These are phyloP conservation scores for Daldinia grandis DNA, from an alignment of 495 filamentous ascomycete species.

Conservation along the genomic window DNA sequence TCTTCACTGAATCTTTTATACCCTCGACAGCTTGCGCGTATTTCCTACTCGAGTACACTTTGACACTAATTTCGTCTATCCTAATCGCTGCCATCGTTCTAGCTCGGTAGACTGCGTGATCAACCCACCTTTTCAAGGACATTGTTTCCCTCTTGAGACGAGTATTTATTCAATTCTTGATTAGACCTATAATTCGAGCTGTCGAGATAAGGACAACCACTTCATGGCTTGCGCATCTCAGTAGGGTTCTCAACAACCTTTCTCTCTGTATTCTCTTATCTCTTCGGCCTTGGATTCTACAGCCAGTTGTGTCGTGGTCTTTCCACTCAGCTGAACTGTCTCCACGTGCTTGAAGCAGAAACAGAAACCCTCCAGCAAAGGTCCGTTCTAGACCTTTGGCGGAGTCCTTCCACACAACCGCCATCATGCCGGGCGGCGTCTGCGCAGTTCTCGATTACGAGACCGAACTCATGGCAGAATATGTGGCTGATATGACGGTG, in stretches of 20 bases:
- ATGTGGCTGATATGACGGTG: conserved; percentile 90
- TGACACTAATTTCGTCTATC: conserved; percentile 1
- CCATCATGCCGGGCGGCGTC: conserved; percentile 79
- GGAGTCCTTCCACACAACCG: conserved; percentile 34
- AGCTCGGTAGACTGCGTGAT: not conserved
- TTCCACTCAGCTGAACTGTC: conserved; percentile 38
- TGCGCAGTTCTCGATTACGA: conserved; percentile 98
- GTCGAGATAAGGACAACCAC: conserved; percentile 23
- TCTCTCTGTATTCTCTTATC: conserved; percentile 34
- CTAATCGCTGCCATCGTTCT: not conserved
- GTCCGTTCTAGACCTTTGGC: conserved; percentile 42
- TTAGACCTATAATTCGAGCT: not conserved
- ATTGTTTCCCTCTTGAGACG: conserved; percentile 6
- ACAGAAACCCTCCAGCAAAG: conserved; percentile 45
- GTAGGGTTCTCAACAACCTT: conserved; percentile 51
- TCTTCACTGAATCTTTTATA: conserved; percentile 35
- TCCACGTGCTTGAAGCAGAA: conserved; percentile 58
- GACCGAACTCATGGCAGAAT: conserved; percentile 97
- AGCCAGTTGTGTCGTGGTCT: conserved; percentile 41
- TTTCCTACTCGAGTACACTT: conserved; percentile 15
- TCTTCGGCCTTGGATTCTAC: conserved; percentile 52
- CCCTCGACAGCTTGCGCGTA: conserved; percentile 27
- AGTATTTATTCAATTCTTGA: not conserved
- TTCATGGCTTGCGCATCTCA: conserved; percentile 56
- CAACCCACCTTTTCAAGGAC: not conserved